Evolutionary conservation across 176 grass and related monocot species (phyloP), one percentile per base, ranked within the genome.

Genomic region (Typha latifolia): DNA sequence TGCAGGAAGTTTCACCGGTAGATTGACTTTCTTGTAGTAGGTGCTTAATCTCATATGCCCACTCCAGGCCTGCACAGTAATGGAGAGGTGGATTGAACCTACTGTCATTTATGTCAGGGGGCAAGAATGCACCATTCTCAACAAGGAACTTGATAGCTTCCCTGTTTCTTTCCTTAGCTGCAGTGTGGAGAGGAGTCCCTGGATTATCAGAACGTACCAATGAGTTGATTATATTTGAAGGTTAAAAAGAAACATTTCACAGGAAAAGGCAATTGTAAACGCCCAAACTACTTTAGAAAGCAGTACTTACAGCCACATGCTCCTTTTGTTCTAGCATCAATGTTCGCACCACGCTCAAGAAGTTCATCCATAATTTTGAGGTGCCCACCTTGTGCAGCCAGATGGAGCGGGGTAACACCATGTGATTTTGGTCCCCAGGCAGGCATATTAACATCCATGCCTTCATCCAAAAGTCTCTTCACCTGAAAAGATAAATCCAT

Each of bases 41-140:
- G 49, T 61, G 89, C 76, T 99, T 99, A 26, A 99, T 87, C 77
- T 99, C 94, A 0, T 99, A 99, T 4, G 94, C 94, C 94, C 94
- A 99, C 56, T 99, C 89, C 15, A 99, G 70, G 14, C 94, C 94
- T 14, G 89, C 85, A 81, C 94, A 99, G 78, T 99, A 99, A 18
- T 99, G 94, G 29, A 99, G 83, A 5, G 94, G 94, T 19, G 89
- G 94, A 66, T 99, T 99, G 81, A 99, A 99, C 68, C 94, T 80
- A 63, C 89, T 71, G 77, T 99, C 94, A 62, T 99, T 79, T 64
- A 99, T 84, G 73, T 90, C 80, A 31, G 94, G 94, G 47, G 94
- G 89, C 49, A 99, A 68, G 86, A 99, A 99, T 12, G 94, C 89
- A 1, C 94, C 89, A 14, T 87, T 99, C 78, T 99, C 94, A 57